Percentiles rank a stretch among this genome's conserved stretches.
Conservation (phyloP, 768 basidiomycete species). For the Rubroboletus satanas region DNA sequence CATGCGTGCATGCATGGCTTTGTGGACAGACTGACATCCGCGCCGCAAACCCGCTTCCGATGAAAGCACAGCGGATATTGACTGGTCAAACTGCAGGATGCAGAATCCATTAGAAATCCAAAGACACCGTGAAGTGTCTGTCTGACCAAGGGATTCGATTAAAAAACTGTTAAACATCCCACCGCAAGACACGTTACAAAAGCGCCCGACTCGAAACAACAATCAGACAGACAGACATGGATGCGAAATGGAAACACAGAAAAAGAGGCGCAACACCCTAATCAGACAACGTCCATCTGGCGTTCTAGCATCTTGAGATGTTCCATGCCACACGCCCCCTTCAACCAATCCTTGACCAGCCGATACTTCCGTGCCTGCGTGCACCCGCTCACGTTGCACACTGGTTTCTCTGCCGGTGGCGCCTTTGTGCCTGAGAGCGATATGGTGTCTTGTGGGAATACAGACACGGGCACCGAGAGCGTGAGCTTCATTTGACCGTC, state of each 20-base stretch:
- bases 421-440: conserved; percentile 9
- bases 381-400: conserved; percentile 61
- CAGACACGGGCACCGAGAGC: conserved; percentile 51
- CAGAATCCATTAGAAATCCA: not conserved
- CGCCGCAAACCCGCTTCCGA: no score
- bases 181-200: not conserved
- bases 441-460: conserved; percentile 14
- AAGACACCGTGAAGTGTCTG: not conserved
- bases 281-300: conserved; percentile 11
- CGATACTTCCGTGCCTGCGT: conserved; percentile 55
- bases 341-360: conserved; percentile 57
- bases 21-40: no score
- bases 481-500: conserved; percentile 40
- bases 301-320: conserved; percentile 58
- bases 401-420: conserved; percentile 8
- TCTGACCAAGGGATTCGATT: not conserved
- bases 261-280: not conserved
- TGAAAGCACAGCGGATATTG: no score
- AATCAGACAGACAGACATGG: not conserved
- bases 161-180: not conserved
- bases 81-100: no score
- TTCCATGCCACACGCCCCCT: conserved; percentile 58
- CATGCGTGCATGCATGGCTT: no score
- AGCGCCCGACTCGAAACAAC: not conserved
- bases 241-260: not conserved